Evolutionary conservation across 306 rosid genomes (phyloP).

Genomic region (Purshia tridentata): DNA sequence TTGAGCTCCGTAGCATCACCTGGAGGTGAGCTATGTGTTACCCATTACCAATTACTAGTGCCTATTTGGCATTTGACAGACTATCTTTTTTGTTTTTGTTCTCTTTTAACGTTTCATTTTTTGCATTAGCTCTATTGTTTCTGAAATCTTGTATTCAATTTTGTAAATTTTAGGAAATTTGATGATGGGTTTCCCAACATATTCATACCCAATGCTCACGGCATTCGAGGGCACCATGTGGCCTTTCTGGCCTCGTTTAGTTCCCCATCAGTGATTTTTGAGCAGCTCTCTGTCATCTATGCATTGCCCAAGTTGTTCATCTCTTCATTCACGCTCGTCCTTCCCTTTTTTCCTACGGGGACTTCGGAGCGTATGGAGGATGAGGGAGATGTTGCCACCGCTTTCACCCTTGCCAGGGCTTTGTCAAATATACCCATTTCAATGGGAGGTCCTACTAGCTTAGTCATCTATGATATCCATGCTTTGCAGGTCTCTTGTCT

Average conservation of each 20-base stretch:
- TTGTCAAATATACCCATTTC: slow-evolving; percentile 91
- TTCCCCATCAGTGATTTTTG: slow-evolving; percentile 88
- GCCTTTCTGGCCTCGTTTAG: slow-evolving; percentile 96
- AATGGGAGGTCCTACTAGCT: slow-evolving; percentile 95
- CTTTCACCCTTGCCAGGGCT: slow-evolving; percentile 91
- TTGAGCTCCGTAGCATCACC: slow-evolving; percentile 67
- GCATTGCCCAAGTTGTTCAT: slow-evolving; percentile 89
- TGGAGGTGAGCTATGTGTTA: slow-evolving; percentile 55
- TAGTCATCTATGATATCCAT: slow-evolving; percentile 94
- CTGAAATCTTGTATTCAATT: slow-evolving; percentile 32
- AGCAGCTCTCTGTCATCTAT: slow-evolving; percentile 93
- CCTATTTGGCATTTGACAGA: too few relatives aligned
- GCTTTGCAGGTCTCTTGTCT: slow-evolving; percentile 75
- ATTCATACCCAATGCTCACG: slow-evolving; percentile 94
- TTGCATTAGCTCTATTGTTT: slow-evolving; percentile 5
- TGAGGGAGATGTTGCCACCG: slow-evolving; percentile 98
- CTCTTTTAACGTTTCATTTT: not conserved
- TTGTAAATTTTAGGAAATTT: slow-evolving; percentile 67
- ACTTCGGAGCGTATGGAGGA: slow-evolving; percentile 98
- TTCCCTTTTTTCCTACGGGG: slow-evolving; percentile 95
- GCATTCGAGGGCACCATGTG: slow-evolving; percentile 88
- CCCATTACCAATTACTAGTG: too few relatives aligned
- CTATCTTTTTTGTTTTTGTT: too few relatives aligned
- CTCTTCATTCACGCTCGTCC: slow-evolving; percentile 87
- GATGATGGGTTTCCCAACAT: slow-evolving; percentile 97